phyloP scores from a whole-genome alignment of 164 flowering plant species.

The Warburgia ugandensis region DNA sequence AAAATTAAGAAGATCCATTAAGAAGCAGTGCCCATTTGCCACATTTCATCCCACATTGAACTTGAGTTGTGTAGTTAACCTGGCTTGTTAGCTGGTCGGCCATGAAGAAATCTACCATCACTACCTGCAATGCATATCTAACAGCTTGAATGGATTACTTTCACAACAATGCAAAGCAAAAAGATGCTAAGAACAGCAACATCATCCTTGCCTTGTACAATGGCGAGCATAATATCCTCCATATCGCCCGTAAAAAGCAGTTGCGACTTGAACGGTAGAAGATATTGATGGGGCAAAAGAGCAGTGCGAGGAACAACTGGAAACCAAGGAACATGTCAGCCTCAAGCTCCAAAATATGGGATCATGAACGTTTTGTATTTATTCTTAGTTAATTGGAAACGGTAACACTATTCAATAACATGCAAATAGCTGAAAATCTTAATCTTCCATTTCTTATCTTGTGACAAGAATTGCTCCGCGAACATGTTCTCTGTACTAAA shows the following conservation, averaged over 20 bases:
- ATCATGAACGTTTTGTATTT: no score
- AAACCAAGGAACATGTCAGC: no score
- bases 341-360: no score
- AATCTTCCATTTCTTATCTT: no score
- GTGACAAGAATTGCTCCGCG: no score
- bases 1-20: not conserved
- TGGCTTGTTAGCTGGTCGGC: conserved; percentile 99
- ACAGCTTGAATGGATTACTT: not conserved
- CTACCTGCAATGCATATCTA: conserved; percentile 41
- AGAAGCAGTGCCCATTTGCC: not conserved
- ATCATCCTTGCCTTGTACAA: conserved; percentile 72
- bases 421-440: no score
- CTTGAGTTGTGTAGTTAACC: conserved; percentile 29
- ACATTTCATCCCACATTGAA: not conserved
- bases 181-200: not conserved
- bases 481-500: no score
- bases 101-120: conserved; percentile 96
- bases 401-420: no score
- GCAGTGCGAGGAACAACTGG: conserved; percentile 48
- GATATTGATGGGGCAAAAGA: conserved; percentile 76
- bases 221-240: conserved; percentile 88
- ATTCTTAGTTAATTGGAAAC: no score
- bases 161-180: not conserved
- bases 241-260: conserved; percentile 65
- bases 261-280: conserved; percentile 83